These are phyloP conservation scores for Pythium biforme DNA, from an alignment of 352 stramenopile genomes.

Conservation along the genomic window DNA sequence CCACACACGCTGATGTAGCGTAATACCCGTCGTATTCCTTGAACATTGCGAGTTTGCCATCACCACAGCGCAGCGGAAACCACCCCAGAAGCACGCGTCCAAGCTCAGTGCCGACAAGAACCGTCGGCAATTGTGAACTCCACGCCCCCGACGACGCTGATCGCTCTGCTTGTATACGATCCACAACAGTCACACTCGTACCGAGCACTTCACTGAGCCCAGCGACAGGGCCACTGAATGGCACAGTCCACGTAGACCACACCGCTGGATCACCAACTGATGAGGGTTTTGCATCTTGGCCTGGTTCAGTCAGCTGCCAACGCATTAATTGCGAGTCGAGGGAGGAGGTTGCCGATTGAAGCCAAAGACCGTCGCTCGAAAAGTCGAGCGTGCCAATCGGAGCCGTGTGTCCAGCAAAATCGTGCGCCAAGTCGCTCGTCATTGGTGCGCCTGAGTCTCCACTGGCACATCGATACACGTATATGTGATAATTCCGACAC, in stretches of 20 bases:
- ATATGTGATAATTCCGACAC: slow-evolving; percentile 74
- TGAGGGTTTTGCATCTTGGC: not conserved
- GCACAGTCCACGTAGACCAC: slow-evolving; percentile 54
- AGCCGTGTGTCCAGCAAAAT: slow-evolving; percentile 64
- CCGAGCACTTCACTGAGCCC: slow-evolving; percentile 44
- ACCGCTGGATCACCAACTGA: slow-evolving; percentile 10
- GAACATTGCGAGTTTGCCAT: slow-evolving; percentile 34
- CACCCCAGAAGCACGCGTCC: slow-evolving; percentile 64
- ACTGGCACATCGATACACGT: slow-evolving; percentile 48
- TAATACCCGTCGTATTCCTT: slow-evolving; percentile 63
- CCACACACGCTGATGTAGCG: slow-evolving; percentile 39
- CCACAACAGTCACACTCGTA: slow-evolving; percentile 31
- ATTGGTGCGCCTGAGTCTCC: slow-evolving; percentile 10
- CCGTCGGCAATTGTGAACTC: slow-evolving; percentile 52
- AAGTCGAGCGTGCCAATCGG: slow-evolving; percentile 73
- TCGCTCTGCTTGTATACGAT: slow-evolving; percentile 29
- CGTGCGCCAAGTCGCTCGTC: slow-evolving; percentile 44
- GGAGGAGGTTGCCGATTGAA: slow-evolving; percentile 65
- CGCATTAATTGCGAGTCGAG: slow-evolving; percentile 61
- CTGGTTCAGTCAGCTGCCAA: slow-evolving; percentile 44
- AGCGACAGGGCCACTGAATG: slow-evolving; percentile 53
- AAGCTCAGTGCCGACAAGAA: slow-evolving; percentile 41
- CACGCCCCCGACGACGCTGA: slow-evolving; percentile 15
- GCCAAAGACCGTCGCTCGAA: slow-evolving; percentile 46
- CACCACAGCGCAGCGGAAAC: slow-evolving; percentile 57